A percentile compares a stretch with the other conserved stretches of the same genome.
Evolutionary conservation across 768 basidiomycete genomes (phyloP).

Genomic region (Dendrothele bispora): DNA sequence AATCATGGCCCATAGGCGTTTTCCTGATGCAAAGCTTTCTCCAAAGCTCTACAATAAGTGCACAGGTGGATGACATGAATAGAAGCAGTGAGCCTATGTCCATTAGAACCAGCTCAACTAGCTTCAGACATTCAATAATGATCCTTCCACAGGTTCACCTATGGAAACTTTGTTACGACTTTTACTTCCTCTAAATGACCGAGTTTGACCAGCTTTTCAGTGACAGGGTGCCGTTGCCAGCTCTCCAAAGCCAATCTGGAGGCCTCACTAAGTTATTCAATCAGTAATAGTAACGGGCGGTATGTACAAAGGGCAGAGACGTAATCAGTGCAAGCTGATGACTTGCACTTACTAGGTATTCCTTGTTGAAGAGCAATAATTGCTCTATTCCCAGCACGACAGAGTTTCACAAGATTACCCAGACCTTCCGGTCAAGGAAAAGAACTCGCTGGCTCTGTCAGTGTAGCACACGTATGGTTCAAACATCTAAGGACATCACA

Average conservation of each 20-base stretch:
- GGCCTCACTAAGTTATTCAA: conserved; percentile 90
- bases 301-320: conserved; percentile 91
- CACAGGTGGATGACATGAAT: conserved; percentile 47
- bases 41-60: conserved; percentile 34
- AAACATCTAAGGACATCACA: conserved; percentile 91
- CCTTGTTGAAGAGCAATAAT: conserved; percentile 92
- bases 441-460: conserved; percentile 86
- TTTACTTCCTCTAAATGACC: conserved; percentile 86
- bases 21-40: too few relatives aligned
- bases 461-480: conserved; percentile 87
- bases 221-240: conserved; percentile 46
- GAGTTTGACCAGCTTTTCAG: conserved; percentile 68
- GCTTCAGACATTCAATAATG: conserved; percentile 51
- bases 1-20: too few relatives aligned
- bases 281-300: conserved; percentile 89
- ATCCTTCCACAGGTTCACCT: conserved; percentile 84
- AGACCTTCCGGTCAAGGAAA: conserved; percentile 74
- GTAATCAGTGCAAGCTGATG: conserved; percentile 89
- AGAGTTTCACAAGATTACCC: conserved; percentile 77
- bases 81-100: conserved; percentile 37
- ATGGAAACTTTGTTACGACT: conserved; percentile 81
- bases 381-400: conserved; percentile 87
- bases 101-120: conserved; percentile 27
- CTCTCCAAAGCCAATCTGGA: conserved; percentile 74
- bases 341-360: conserved; percentile 88